Percentiles rank a stretch among this genome's conserved stretches.
These are phyloP conservation scores for Mucor ambiguus DNA, from an alignment of 371 early-diverging fungal species.

Conservation along the genomic window DNA sequence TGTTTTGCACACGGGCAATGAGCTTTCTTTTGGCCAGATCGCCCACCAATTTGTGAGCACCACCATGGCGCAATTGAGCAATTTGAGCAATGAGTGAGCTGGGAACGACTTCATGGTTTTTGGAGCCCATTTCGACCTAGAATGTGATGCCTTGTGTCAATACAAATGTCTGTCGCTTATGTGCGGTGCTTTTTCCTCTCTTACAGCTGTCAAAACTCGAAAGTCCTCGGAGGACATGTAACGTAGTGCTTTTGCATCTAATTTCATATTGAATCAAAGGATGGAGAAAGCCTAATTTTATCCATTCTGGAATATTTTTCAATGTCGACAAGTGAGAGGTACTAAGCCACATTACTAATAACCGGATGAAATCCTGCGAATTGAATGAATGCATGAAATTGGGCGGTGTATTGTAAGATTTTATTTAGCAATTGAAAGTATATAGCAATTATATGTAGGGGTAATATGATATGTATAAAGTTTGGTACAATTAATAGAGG, in stretches of 20 bases:
- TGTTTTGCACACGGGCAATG: slow-evolving; percentile 84
- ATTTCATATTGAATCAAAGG: slow-evolving; percentile 72
- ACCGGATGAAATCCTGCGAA: not conserved
- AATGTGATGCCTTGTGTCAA: not conserved
- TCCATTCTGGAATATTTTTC: not conserved
- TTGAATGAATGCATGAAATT: not conserved
- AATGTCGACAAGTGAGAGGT: not conserved
- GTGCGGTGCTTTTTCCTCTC: slow-evolving; percentile 5
- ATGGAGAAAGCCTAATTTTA: not conserved
- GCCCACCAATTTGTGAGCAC: slow-evolving; percentile 80
- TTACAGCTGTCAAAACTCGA: slow-evolving; percentile 93
- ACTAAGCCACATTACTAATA: slow-evolving; percentile 1
- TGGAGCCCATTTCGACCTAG: slow-evolving; percentile 95
- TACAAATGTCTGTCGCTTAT: not conserved
- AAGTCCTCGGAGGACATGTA: slow-evolving; percentile 95
- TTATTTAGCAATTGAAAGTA: not conserved
- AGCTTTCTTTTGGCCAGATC: slow-evolving; percentile 88
- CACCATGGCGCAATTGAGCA: slow-evolving; percentile 86
- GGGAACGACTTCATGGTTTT: slow-evolving; percentile 98
- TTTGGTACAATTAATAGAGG: not conserved
- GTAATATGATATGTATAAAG: not conserved
- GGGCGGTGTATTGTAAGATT: too few relatives aligned
- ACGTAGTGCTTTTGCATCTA: slow-evolving; percentile 91
- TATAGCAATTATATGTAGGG: not conserved
- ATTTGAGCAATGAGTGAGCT: slow-evolving; percentile 86